Evolutionary conservation across 2,329 filamentous ascomycete species (phyloP).

Genomic region (Apiospora hydei): DNA sequence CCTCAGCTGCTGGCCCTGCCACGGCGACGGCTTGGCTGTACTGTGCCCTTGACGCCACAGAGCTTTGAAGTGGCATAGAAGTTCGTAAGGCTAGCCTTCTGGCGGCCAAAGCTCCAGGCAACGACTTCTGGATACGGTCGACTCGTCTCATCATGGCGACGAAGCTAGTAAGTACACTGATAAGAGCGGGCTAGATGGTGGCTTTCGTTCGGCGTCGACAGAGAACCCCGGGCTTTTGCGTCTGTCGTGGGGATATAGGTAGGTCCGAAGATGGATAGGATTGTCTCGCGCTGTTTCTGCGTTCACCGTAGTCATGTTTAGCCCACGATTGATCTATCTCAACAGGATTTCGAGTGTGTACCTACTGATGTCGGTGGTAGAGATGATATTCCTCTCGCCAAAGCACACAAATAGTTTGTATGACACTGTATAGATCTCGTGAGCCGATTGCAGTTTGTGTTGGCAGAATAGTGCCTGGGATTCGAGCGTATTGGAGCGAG

Average conservation of each 20-base stretch:
- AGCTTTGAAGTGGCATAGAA: neutral
- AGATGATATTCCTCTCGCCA: neutral
- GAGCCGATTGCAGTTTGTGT: neutral
- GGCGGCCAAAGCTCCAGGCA: neutral
- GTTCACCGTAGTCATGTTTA: neutral
- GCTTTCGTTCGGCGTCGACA: neutral
- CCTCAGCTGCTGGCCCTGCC: neutral
- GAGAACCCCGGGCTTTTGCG: neutral
- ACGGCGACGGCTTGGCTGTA: conserved; percentile 20
- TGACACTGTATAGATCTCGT: neutral
- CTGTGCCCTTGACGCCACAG: neutral
- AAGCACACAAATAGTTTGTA: neutral
- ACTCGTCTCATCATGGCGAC: conserved; percentile 4
- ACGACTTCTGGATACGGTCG: conserved; percentile 1
- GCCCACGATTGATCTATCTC: neutral
- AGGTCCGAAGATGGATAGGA: neutral
- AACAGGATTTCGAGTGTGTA: neutral
- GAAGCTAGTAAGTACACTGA: neutral
- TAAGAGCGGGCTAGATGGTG: neutral
- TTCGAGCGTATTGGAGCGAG: neutral
- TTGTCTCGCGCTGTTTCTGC: neutral
- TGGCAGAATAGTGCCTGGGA: neutral
- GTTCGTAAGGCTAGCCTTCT: neutral
- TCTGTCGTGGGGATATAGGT: neutral
- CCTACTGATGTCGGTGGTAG: neutral